phyloP scores from a whole-genome alignment of 106 monocot genomes.

The Hemerocallis citrina region DNA sequence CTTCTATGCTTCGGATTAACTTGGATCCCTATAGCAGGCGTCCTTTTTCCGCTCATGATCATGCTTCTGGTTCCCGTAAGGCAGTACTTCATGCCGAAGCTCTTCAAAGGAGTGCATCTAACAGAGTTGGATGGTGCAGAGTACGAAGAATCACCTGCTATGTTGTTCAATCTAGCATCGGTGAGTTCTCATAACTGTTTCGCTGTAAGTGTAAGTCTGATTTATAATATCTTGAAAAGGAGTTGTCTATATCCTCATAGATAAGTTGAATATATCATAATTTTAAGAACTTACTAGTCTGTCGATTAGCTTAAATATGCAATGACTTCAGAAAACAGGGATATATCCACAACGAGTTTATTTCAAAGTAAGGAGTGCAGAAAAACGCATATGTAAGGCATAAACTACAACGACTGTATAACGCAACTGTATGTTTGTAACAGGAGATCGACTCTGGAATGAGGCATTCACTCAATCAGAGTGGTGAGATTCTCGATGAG shows the following conservation, averaged over 20 bases:
- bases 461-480: constrained; percentile 3
- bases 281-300: no score
- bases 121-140: constrained; percentile 68
- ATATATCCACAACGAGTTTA: no score
- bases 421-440: not conserved
- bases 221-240: no score
- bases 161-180: constrained; percentile 28
- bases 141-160: constrained; percentile 64
- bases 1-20: constrained; percentile 70
- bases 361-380: no score
- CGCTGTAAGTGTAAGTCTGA: no score
- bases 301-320: no score
- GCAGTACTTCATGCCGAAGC: constrained; percentile 64
- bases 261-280: no score
- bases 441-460: constrained; percentile 4
- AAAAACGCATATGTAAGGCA: no score
- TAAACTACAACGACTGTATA: no score
- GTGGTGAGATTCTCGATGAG: constrained; percentile 13
- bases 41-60: constrained; percentile 77
- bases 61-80: constrained; percentile 73
- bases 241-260: no score
- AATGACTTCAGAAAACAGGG: no score
- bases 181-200: constrained; percentile 7
- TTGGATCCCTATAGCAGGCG: constrained; percentile 79
- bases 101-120: constrained; percentile 70